Percentiles rank a stretch among this genome's conserved stretches.
Evolutionary conservation across 768 basidiomycete genomes (phyloP).

Genomic region (Tricholoma sp.): DNA sequence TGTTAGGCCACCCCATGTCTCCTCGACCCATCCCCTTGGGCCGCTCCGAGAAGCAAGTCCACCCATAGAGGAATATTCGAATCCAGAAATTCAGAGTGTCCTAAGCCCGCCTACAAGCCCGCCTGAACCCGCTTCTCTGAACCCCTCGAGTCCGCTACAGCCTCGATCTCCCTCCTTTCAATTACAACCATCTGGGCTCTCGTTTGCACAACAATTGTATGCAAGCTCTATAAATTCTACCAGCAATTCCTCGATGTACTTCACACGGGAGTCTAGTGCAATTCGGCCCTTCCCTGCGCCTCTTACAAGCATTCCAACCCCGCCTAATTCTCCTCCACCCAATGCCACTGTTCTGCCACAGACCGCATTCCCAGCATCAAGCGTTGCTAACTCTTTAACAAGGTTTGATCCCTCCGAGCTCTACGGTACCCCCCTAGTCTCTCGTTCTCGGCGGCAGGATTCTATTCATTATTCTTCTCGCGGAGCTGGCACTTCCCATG

Average conservation of each 20-base stretch:
- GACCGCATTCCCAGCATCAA: slow-evolving; percentile 2
- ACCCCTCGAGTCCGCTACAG: neutral
- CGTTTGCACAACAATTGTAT: slow-evolving; percentile 15
- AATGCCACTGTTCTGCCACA: neutral
- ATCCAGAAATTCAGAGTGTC: neutral
- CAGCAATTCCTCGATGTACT: neutral
- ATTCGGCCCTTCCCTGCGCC: neutral
- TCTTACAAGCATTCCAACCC: slow-evolving; percentile 1
- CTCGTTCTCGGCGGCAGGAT: neutral
- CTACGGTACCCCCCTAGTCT: neutral
- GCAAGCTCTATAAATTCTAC: slow-evolving; percentile 7
- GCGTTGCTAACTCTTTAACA: neutral
- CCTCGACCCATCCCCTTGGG: slow-evolving; percentile 13
- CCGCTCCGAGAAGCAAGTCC: neutral
- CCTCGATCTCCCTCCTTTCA: neutral
- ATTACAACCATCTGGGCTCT: slow-evolving; percentile 4
- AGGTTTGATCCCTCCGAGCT: neutral
- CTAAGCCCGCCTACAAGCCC: neutral
- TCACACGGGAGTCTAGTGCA: neutral
- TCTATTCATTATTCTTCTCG: neutral
- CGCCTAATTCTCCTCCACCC: slow-evolving; percentile 2
- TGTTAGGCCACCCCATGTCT: slow-evolving; percentile 7
- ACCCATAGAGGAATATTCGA: neutral
- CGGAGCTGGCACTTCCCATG: neutral
- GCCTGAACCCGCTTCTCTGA: neutral